These are phyloP conservation scores for Herpomyces periplanetae DNA, from an alignment of 2,329 filamentous ascomycete species.

Conservation along the genomic window DNA sequence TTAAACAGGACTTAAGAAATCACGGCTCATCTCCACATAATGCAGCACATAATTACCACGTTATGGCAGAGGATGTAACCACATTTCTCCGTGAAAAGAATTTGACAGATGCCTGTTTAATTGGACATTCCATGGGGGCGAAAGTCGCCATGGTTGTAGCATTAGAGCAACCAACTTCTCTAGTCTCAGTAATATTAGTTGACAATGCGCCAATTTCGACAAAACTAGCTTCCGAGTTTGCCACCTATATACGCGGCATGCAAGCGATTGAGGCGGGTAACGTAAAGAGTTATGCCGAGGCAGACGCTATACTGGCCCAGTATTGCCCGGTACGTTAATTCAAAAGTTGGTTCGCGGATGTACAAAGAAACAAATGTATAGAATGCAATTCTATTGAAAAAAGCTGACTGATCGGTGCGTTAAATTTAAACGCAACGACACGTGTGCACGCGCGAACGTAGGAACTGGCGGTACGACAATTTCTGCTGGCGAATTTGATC, in stretches of 20 bases:
- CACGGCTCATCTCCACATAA: constrained; percentile 63
- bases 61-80: constrained; percentile 47
- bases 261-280: constrained; percentile 27
- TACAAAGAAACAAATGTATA: background rate
- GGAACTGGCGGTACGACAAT: constrained; percentile 43
- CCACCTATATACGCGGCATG: constrained; percentile 49
- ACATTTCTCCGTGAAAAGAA: constrained; percentile 31
- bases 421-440: constrained; percentile 3
- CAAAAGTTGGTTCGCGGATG: constrained; percentile 1
- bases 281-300: constrained; percentile 28
- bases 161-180: constrained; percentile 21
- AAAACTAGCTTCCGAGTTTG: constrained; percentile 29
- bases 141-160: constrained; percentile 71
- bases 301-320: constrained; percentile 31
- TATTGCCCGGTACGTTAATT: constrained; percentile 20
- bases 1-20: constrained; percentile 37
- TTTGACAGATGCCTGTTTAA: constrained; percentile 29
- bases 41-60: constrained; percentile 30
- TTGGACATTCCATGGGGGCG: constrained; percentile 88
- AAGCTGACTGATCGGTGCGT: constrained; percentile 2
- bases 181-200: constrained; percentile 35
- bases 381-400: background rate
- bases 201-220: constrained; percentile 74
- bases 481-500: constrained; percentile 51
- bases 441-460: constrained; percentile 5